These are phyloP conservation scores for Trametopsis cervina DNA, from an alignment of 768 basidiomycete genomes.

Conservation along the genomic window DNA sequence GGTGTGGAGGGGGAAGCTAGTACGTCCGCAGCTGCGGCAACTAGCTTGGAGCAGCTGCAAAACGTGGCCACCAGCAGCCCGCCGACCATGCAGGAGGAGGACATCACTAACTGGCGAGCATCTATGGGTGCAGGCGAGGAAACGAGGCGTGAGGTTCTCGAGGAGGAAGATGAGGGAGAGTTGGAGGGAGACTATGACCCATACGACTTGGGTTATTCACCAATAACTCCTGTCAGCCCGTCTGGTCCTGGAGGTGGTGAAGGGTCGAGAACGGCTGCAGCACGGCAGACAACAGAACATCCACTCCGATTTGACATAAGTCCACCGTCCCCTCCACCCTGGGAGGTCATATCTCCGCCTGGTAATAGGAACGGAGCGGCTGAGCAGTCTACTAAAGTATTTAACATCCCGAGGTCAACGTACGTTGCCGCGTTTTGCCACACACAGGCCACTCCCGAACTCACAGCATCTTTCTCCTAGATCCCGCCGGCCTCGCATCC, in stretches of 20 bases:
- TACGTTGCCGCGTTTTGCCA: neutral
- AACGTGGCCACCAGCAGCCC: neutral
- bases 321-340: constrained; percentile 52
- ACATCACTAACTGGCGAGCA: constrained; percentile 15
- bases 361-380: constrained; percentile 14
- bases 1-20: constrained; percentile 1
- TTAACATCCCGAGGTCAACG: neutral
- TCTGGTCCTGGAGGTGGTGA: constrained; percentile 1
- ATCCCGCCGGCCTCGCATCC: constrained; percentile 39
- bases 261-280: neutral
- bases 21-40: neutral
- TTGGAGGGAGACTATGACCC: constrained; percentile 11
- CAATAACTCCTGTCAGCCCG: constrained; percentile 6
- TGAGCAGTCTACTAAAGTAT: neutral
- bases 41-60: neutral
- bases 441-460: neutral
- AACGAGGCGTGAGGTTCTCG: neutral
- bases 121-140: constrained; percentile 10
- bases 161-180: constrained; percentile 3
- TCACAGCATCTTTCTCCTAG: constrained; percentile 10
- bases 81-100: constrained; percentile 10
- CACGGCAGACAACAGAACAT: constrained; percentile 20
- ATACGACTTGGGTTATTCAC: constrained; percentile 13
- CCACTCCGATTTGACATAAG: constrained; percentile 40
- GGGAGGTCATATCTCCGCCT: constrained; percentile 55